These are phyloP conservation scores for Russula foetens DNA, from an alignment of 768 basidiomycete genomes.

Conservation along the genomic window DNA sequence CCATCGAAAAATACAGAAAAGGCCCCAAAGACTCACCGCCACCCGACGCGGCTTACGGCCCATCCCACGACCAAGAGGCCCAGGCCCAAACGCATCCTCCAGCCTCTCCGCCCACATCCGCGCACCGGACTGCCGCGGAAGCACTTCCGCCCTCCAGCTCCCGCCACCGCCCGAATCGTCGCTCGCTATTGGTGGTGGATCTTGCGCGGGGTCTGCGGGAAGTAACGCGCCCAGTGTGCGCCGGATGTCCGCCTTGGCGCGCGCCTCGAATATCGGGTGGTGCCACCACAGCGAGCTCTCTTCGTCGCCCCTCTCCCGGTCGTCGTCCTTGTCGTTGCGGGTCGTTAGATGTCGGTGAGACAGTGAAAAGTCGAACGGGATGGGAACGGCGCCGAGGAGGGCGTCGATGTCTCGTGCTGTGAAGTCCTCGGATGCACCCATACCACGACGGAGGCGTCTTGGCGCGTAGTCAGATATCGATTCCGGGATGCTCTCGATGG, in stretches of 20 bases:
- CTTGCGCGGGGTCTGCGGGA: constrained; percentile 4
- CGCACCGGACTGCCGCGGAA: constrained; percentile 3
- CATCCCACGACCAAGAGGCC: constrained; percentile 11
- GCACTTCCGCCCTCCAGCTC: constrained; percentile 2
- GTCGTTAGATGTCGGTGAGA: background rate
- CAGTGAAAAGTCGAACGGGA: background rate
- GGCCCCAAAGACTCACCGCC: constrained; percentile 7
- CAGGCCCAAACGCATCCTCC: constrained; percentile 15
- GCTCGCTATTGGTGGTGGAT: background rate
- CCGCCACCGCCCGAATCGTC: background rate
- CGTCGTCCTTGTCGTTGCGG: background rate
- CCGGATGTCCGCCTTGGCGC: constrained; percentile 12
- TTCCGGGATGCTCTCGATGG: background rate
- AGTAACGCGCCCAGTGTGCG: constrained; percentile 5
- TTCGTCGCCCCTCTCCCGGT: background rate
- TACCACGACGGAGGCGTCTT: background rate
- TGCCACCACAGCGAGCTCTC: constrained; percentile 7
- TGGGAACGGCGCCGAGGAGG: constrained; percentile 2
- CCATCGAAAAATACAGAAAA: no score
- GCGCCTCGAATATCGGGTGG: constrained; percentile 6
- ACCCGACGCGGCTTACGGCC: constrained; percentile 15
- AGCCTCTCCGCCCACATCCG: constrained; percentile 14
- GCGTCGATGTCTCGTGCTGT: background rate
- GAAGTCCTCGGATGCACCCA: background rate
- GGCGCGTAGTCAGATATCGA: background rate